phyloP scores from a whole-genome alignment of 1,284 basidiomycete species.

The Cryptococcus floricola region DNA sequence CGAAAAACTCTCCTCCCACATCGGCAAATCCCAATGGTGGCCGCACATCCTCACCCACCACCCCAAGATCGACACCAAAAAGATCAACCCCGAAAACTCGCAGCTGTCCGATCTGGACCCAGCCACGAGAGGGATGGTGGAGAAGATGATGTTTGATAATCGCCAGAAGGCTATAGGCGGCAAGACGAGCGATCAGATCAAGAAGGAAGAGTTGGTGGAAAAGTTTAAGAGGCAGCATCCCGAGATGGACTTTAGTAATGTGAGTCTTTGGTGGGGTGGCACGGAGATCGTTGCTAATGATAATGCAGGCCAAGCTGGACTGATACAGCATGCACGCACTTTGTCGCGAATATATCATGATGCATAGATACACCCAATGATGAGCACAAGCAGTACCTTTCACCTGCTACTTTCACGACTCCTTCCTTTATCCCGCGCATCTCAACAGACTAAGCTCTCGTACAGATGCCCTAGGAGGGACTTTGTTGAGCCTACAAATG shows the following conservation, averaged over 20 bases:
- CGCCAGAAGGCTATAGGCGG: conserved; percentile 80
- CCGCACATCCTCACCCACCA: conserved; percentile 92
- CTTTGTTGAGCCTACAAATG: too few species aligned
- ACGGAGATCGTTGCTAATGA: not conserved
- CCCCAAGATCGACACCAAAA: conserved; percentile 94
- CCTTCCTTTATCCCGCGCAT: too few species aligned
- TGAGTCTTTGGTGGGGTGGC: conserved; percentile 45
- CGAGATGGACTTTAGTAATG: conserved; percentile 92
- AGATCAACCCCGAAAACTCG: conserved; percentile 87
- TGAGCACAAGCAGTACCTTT: too few species aligned
- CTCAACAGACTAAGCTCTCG: too few species aligned
- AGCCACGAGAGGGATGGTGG: conserved; percentile 82
- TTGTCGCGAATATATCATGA: too few species aligned
- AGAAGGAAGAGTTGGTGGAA: conserved; percentile 82
- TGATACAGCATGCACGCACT: not conserved
- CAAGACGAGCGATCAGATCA: conserved; percentile 84
- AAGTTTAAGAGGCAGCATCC: conserved; percentile 88
- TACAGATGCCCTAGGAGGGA: too few species aligned
- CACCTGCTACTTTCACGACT: too few species aligned
- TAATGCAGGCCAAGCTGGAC: conserved; percentile 16
- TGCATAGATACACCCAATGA: too few species aligned
- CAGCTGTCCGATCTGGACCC: conserved; percentile 92
- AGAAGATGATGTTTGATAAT: conserved; percentile 94
- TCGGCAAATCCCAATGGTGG: conserved; percentile 74
- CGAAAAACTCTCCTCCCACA: conserved; percentile 48